phyloP scores from a whole-genome alignment of 2,329 filamentous ascomycete genomes.

The Tympanopsis confertula region DNA sequence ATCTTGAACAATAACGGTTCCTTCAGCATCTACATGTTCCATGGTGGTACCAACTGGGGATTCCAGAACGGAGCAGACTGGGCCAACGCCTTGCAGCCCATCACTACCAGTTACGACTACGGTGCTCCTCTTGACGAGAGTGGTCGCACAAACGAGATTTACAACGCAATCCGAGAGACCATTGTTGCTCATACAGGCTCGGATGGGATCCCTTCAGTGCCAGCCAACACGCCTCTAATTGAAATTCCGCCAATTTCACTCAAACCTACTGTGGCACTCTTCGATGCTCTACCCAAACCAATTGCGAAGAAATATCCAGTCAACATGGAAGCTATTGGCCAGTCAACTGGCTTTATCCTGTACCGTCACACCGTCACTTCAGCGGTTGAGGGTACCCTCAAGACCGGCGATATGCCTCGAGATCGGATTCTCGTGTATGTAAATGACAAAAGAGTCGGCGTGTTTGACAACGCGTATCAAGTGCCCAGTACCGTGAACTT shows the following conservation, averaged over 20 bases:
- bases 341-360: constrained; percentile 29
- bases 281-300: constrained; percentile 17
- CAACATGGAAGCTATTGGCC: constrained; percentile 31
- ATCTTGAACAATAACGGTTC: constrained; percentile 24
- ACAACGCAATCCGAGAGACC: constrained; percentile 23
- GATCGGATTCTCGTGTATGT: constrained; percentile 35
- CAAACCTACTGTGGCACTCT: constrained; percentile 22
- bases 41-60: constrained; percentile 37
- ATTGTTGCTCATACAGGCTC: constrained; percentile 23
- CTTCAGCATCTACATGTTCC: constrained; percentile 39
- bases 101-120: constrained; percentile 37
- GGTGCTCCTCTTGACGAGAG: constrained; percentile 36
- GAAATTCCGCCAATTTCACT: constrained; percentile 22
- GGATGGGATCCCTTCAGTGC: constrained; percentile 23
- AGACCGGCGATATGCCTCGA: constrained; percentile 27
- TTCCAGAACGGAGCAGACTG: constrained; percentile 33
- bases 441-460: constrained; percentile 24
- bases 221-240: constrained; percentile 16
- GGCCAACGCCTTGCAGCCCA: constrained; percentile 22
- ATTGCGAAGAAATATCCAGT: constrained; percentile 15
- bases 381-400: constrained; percentile 16
- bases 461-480: constrained; percentile 32
- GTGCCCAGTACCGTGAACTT: constrained; percentile 23
- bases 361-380: constrained; percentile 23
- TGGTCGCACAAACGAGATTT: constrained; percentile 30